phyloP scores from a whole-genome alignment of 345 rosid genomes.

The Hevea brasiliensis region DNA sequence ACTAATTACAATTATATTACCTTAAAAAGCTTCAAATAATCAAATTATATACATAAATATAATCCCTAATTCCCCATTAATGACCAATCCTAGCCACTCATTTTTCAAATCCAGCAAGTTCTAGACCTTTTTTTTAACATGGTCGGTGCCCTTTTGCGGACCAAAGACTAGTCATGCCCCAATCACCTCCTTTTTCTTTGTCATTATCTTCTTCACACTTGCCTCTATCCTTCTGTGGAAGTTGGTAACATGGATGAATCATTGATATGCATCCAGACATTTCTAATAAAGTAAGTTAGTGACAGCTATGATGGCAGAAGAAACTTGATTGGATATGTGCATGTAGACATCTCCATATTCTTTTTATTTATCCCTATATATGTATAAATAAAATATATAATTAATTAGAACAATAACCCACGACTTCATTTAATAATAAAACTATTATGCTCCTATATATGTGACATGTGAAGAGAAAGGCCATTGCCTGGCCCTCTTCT shows the following conservation, averaged over 20 bases:
- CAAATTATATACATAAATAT: not conserved
- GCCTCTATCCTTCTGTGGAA: not conserved
- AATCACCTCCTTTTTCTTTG: not conserved
- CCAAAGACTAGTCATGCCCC: slow-evolving; percentile 11
- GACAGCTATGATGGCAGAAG: slow-evolving; percentile 34
- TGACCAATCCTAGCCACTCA: slow-evolving; percentile 14
- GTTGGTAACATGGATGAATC: slow-evolving; percentile 37
- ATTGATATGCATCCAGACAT: slow-evolving; percentile 53
- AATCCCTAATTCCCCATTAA: not conserved
- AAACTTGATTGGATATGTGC: slow-evolving; percentile 23
- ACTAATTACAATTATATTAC: slow-evolving; percentile 9
- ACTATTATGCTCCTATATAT: too few relatives aligned
- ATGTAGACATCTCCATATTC: not conserved
- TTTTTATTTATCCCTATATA: not conserved
- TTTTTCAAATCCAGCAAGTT: not conserved
- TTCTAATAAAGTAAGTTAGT: slow-evolving; percentile 33
- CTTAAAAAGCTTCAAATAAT: not conserved
- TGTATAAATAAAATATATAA: not conserved
- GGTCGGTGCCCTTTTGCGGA: slow-evolving; percentile 52
- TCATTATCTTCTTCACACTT: slow-evolving; percentile 4
- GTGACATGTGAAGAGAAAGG: not conserved
- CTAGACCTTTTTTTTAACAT: not conserved
- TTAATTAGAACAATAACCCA: not conserved
- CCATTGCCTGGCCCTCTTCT: too few relatives aligned
- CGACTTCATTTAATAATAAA: slow-evolving; percentile 17